These are phyloP conservation scores for Sarocladium kiliense DNA, from an alignment of 2,329 filamentous ascomycete genomes.

Conservation along the genomic window DNA sequence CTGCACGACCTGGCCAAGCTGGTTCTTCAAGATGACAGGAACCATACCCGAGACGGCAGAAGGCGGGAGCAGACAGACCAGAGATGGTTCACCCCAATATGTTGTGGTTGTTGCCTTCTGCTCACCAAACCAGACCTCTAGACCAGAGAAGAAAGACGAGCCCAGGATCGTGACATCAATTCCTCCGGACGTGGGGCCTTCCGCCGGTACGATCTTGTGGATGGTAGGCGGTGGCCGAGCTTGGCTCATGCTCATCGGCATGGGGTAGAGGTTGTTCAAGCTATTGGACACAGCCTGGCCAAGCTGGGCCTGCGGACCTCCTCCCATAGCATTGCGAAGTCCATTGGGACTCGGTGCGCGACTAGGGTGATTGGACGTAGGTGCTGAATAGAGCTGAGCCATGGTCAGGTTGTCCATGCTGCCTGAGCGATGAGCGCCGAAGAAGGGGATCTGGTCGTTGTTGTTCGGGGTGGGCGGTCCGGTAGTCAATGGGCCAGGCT, in stretches of 20 bases:
- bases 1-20: conserved; percentile 30
- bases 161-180: conserved; percentile 85
- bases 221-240: conserved; percentile 55
- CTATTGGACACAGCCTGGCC: conserved; percentile 41
- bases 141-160: conserved; percentile 67
- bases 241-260: conserved; percentile 44
- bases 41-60: conserved; percentile 63
- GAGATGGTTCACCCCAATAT: conserved; percentile 73
- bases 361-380: conserved; percentile 68
- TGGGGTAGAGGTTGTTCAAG: conserved; percentile 44
- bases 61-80: conserved; percentile 74
- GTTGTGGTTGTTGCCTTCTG: conserved; percentile 64
- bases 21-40: conserved; percentile 46
- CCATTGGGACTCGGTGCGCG: conserved; percentile 69
- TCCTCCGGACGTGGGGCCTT: conserved; percentile 77
- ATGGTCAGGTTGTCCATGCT: conserved; percentile 62
- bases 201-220: conserved; percentile 75
- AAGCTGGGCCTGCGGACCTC: conserved; percentile 35
- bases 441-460: conserved; percentile 53
- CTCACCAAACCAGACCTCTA: conserved; percentile 81
- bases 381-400: conserved; percentile 64
- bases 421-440: conserved; percentile 51
- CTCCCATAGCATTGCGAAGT: conserved; percentile 39
- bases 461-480: conserved; percentile 63
- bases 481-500: conserved; percentile 39